Conservation (phyloP, 805 yeast genomes). For the Wilhelminamyces savonicus region DNA sequence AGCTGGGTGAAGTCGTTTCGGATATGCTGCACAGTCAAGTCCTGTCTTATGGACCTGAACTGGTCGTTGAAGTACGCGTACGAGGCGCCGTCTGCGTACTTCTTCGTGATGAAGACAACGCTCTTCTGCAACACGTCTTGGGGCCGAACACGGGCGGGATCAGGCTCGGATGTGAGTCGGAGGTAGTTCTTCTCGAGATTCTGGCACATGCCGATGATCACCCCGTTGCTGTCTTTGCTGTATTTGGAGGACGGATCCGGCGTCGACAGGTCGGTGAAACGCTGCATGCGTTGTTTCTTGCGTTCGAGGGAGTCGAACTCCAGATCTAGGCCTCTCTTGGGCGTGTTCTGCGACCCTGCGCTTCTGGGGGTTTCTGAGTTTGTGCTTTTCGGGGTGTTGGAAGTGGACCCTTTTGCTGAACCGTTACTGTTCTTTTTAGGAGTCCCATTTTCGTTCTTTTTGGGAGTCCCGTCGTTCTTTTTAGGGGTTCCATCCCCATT, state of each 20-base stretch:
- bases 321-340: neutral
- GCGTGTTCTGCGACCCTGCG: too few relatives aligned
- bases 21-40: conserved; percentile 85
- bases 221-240: conserved; percentile 3
- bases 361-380: too few relatives aligned
- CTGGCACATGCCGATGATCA: conserved; percentile 56
- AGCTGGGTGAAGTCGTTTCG: conserved; percentile 66
- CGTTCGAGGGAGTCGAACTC: conserved; percentile 23
- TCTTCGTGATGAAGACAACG: conserved; percentile 44
- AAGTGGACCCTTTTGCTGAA: too few relatives aligned
- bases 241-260: conserved; percentile 1
- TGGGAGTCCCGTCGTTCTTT: too few relatives aligned
- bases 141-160: conserved; percentile 80
- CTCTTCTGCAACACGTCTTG: conserved; percentile 53
- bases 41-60: conserved; percentile 88
- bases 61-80: conserved; percentile 85
- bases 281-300: conserved; percentile 38
- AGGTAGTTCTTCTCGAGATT: conserved; percentile 72
- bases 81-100: conserved; percentile 43
- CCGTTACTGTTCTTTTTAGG: too few relatives aligned
- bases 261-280: conserved; percentile 27
- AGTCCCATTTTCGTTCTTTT: too few relatives aligned
- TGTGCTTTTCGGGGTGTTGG: too few relatives aligned
- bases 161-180: conserved; percentile 86
- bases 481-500: too few relatives aligned